Evolutionary conservation across 208 protist genomes (phyloP).

Genomic region (Acanthamoeba lenticulata): DNA sequence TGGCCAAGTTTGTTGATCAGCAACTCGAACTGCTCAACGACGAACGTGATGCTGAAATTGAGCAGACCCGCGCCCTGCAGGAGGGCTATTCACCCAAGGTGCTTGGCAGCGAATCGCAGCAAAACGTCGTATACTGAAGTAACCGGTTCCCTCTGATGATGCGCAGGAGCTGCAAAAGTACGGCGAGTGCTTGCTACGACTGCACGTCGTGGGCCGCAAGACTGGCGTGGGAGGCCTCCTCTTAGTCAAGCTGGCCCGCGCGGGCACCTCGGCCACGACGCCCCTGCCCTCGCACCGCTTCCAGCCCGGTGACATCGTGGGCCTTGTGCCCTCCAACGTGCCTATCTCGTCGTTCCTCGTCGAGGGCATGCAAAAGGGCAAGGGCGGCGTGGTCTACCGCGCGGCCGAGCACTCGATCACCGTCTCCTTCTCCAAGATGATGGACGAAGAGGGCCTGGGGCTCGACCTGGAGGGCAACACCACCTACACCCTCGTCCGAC

Average conservation of each 20-base stretch:
- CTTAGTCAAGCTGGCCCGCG: conserved; percentile 31
- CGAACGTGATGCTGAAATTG: conserved; percentile 43
- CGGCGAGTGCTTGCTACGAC: conserved; percentile 14
- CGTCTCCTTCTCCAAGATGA: conserved; percentile 65
- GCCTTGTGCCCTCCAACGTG: conserved; percentile 40
- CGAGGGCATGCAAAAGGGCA: conserved; percentile 40
- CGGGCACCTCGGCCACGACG: background rate
- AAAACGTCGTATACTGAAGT: too few species aligned
- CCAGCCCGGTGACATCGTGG: conserved; percentile 65
- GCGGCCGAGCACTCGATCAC: background rate
- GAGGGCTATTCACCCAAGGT: conserved; percentile 55
- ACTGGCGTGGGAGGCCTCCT: conserved; percentile 8
- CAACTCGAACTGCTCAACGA: conserved; percentile 15
- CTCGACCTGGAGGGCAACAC: background rate
- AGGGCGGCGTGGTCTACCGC: conserved; percentile 60
- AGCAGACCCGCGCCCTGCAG: conserved; percentile 33
- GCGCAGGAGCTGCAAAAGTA: conserved; percentile 62
- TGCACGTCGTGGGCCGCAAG: conserved; percentile 5
- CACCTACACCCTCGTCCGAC: conserved; percentile 30
- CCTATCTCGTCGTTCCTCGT: conserved; percentile 33
- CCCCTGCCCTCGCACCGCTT: conserved; percentile 52
- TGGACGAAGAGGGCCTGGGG: conserved; percentile 21
- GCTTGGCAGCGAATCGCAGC: too few species aligned
- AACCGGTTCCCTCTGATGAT: too few species aligned
- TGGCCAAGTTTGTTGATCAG: conserved; percentile 22